phyloP scores from a whole-genome alignment of 192 early-diverging fungal genomes.

The Kickxella alabastrina region DNA sequence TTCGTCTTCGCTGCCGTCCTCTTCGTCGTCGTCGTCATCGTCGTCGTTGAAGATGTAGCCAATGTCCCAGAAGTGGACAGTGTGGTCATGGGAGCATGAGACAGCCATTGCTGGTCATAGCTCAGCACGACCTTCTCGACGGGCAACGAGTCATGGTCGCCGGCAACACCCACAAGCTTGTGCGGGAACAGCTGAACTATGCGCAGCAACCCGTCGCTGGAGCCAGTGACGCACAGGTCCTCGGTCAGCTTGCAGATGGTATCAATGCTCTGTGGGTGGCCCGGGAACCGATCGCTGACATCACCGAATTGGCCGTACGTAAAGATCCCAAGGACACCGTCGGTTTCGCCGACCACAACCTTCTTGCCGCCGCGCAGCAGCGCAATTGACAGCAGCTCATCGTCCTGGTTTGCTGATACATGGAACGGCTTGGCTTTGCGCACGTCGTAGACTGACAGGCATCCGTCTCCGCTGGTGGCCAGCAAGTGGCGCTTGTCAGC shows the following conservation, averaged over 20 bases:
- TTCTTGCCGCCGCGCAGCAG: constrained; percentile 66
- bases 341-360: constrained; percentile 87
- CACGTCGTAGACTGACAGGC: constrained; percentile 85
- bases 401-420: constrained; percentile 92
- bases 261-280: constrained; percentile 90
- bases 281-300: constrained; percentile 87
- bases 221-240: constrained; percentile 81
- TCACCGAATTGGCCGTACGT: constrained; percentile 91
- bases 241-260: constrained; percentile 82
- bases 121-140: constrained; percentile 78
- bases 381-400: constrained; percentile 83
- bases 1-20: constrained; percentile 42
- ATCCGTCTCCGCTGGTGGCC: constrained; percentile 84
- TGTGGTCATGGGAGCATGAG: constrained; percentile 81
- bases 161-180: constrained; percentile 81
- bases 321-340: constrained; percentile 84
- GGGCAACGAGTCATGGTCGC: constrained; percentile 85
- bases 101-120: constrained; percentile 70
- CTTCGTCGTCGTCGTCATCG: constrained; percentile 44
- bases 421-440: constrained; percentile 80
- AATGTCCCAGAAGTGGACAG: constrained; percentile 86
- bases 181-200: constrained; percentile 89
- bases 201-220: constrained; percentile 85
- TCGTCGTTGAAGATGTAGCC: constrained; percentile 58
- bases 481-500: constrained; percentile 72